Evolutionary conservation across 768 basidiomycete species (phyloP).

Genomic region (Phanerochaete sordida): DNA sequence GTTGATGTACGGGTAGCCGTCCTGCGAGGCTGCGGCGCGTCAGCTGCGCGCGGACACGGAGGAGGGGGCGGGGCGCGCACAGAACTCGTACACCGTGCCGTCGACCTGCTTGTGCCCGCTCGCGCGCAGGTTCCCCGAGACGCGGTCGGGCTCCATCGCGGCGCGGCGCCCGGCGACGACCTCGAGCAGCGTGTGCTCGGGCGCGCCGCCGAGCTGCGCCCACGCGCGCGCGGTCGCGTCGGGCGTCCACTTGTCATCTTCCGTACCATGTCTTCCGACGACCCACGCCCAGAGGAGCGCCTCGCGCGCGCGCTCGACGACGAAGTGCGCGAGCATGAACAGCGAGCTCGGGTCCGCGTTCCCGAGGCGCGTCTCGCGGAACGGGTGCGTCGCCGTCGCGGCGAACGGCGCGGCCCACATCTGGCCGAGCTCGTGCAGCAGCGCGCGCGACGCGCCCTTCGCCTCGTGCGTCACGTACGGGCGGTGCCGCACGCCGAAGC

Average conservation of each 20-base stretch:
- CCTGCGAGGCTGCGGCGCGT: slow-evolving; percentile 23
- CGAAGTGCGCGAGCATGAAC: slow-evolving; percentile 29
- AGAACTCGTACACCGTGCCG: slow-evolving; percentile 20
- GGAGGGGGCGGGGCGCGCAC: slow-evolving; percentile 10
- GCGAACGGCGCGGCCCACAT: slow-evolving; percentile 29
- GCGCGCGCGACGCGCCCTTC: slow-evolving; percentile 29
- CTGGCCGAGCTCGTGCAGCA: slow-evolving; percentile 31
- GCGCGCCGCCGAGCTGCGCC: slow-evolving; percentile 27
- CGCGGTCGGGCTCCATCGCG: slow-evolving; percentile 17
- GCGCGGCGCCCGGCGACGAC: slow-evolving; percentile 13
- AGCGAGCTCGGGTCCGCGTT: slow-evolving; percentile 29
- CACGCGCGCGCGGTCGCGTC: slow-evolving; percentile 23
- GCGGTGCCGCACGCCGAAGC: slow-evolving; percentile 35
- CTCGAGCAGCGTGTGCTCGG: slow-evolving; percentile 1
- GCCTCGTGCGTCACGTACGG: slow-evolving; percentile 40
- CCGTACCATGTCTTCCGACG: slow-evolving; percentile 27
- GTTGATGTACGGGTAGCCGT: slow-evolving; percentile 31
- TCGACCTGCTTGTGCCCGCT: slow-evolving; percentile 12
- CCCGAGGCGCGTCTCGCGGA: slow-evolving; percentile 29
- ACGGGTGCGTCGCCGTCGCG: slow-evolving; percentile 28
- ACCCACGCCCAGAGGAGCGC: slow-evolving; percentile 36
- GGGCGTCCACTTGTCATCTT: slow-evolving; percentile 20
- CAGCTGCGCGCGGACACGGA: background rate
- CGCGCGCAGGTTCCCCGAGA: slow-evolving; percentile 11
- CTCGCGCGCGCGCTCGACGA: slow-evolving; percentile 34